Conservation (phyloP, 768 basidiomycete genomes). For the Pisolithus albus region DNA sequence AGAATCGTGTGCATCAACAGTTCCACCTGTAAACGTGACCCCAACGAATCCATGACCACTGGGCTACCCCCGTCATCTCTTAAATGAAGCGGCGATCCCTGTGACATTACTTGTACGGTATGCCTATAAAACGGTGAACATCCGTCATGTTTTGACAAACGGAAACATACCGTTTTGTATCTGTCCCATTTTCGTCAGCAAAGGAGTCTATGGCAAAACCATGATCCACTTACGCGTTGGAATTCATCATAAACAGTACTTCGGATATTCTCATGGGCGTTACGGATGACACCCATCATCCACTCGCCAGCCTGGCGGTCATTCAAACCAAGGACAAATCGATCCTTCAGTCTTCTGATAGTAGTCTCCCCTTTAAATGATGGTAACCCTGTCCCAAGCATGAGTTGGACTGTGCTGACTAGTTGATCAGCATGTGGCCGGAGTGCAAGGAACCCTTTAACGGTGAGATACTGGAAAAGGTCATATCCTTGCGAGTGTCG, state of each 20-base stretch:
- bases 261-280: conserved; percentile 92
- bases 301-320: conserved; percentile 91
- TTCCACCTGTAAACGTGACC: not conserved
- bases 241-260: conserved; percentile 96
- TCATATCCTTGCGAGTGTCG: conserved; percentile 90
- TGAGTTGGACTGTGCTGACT: conserved; percentile 80
- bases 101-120: conserved; percentile 22
- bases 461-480: conserved; percentile 86
- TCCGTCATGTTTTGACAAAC: not conserved
- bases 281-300: conserved; percentile 83
- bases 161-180: conserved; percentile 40
- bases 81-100: not conserved
- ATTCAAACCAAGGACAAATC: conserved; percentile 75
- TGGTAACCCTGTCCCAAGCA: conserved; percentile 92
- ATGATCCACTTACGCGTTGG: conserved; percentile 57
- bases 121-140: conserved; percentile 15
- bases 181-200: conserved; percentile 20
- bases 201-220: conserved; percentile 2
- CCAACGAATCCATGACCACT: not conserved
- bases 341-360: conserved; percentile 77
- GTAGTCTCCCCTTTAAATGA: conserved; percentile 96
- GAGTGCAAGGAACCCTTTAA: conserved; percentile 95
- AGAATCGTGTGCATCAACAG: not conserved
- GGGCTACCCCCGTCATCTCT: not conserved
- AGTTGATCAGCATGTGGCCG: conserved; percentile 92